Percentiles rank a stretch among this genome's conserved stretches.
Conservation (phyloP, 148 eudicot genomes). For the Limonium bicolor region DNA sequence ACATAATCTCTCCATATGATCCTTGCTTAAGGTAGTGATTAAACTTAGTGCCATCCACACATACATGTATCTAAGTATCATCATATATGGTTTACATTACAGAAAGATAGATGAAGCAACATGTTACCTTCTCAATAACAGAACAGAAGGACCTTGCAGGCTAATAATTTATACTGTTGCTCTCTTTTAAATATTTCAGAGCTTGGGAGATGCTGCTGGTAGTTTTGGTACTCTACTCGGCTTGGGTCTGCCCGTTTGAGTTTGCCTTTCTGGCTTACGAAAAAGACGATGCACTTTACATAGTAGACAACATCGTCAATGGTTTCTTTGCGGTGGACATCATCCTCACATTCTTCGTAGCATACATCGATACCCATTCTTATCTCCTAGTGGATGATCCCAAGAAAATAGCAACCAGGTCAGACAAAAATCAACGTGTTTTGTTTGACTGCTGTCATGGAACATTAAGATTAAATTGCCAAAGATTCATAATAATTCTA, state of each 20-base stretch:
- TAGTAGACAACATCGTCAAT: slow-evolving; percentile 65
- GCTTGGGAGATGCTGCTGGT: slow-evolving; percentile 77
- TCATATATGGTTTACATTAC: not conserved
- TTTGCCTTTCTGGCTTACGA: slow-evolving; percentile 54
- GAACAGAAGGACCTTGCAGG: not conserved
- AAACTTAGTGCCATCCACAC: not conserved
- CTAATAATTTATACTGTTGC: not conserved
- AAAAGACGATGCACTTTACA: slow-evolving; percentile 27
- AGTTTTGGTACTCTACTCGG: slow-evolving; percentile 65
- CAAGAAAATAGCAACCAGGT: slow-evolving; percentile 62
- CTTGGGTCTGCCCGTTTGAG: slow-evolving; percentile 87
- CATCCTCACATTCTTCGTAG: slow-evolving; percentile 84
- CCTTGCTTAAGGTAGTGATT: slow-evolving; percentile 47
- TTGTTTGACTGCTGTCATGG: slow-evolving; percentile 3
- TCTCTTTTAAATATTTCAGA: slow-evolving; percentile 44
- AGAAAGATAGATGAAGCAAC: not conserved
- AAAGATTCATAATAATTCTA: not conserved
- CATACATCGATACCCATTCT: slow-evolving; percentile 51
- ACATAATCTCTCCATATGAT: slow-evolving; percentile 48
- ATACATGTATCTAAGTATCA: not conserved
- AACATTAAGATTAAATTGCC: not conserved
- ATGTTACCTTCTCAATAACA: not conserved
- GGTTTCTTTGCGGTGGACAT: slow-evolving; percentile 74
- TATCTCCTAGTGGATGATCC: slow-evolving; percentile 74
- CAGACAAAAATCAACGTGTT: slow-evolving; percentile 4